phyloP scores from a whole-genome alignment of 169 alveolate species.

The Eimeria tenella region DNA sequence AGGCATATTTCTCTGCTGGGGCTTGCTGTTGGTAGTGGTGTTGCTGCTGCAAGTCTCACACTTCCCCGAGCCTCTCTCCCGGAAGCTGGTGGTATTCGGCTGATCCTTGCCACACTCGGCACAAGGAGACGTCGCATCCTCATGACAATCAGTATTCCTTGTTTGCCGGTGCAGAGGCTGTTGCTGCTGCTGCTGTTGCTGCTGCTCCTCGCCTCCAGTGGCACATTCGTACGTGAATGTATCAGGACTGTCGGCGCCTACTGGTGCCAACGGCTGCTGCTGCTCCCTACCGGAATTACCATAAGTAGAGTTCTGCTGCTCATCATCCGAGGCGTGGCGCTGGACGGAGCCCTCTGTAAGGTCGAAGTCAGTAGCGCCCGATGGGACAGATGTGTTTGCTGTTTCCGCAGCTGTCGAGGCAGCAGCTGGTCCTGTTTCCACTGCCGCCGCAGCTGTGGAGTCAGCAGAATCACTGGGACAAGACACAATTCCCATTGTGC shows the following conservation, averaged over 20 bases:
- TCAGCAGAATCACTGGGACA: slow-evolving; percentile 19
- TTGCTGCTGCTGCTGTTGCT: slow-evolving; percentile 37
- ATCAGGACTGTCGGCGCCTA: not conserved
- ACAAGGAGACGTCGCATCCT: not conserved
- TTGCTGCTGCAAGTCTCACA: slow-evolving; percentile 54
- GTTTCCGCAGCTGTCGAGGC: slow-evolving; percentile 30
- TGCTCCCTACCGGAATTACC: slow-evolving; percentile 4
- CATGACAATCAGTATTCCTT: not conserved
- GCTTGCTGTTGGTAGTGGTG: not conserved
- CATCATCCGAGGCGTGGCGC: slow-evolving; percentile 1
- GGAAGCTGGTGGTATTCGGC: not conserved
- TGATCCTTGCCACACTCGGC: slow-evolving; percentile 11
- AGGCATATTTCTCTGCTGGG: not conserved
- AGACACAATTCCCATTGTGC: slow-evolving; percentile 24
- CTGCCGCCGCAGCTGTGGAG: slow-evolving; percentile 44
- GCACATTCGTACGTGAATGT: not conserved
- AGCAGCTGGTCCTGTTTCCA: slow-evolving; percentile 19
- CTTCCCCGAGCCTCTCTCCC: not conserved
- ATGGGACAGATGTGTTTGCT: slow-evolving; percentile 8
- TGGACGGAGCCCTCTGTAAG: not conserved
- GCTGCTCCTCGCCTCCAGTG: slow-evolving; percentile 10
- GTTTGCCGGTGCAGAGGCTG: too few relatives aligned
- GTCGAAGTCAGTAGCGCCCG: slow-evolving; percentile 8
- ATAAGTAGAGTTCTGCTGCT: not conserved
- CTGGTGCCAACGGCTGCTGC: not conserved